These are phyloP conservation scores for Trifolium dubium DNA, from an alignment of 306 rosid species.

Conservation along the genomic window DNA sequence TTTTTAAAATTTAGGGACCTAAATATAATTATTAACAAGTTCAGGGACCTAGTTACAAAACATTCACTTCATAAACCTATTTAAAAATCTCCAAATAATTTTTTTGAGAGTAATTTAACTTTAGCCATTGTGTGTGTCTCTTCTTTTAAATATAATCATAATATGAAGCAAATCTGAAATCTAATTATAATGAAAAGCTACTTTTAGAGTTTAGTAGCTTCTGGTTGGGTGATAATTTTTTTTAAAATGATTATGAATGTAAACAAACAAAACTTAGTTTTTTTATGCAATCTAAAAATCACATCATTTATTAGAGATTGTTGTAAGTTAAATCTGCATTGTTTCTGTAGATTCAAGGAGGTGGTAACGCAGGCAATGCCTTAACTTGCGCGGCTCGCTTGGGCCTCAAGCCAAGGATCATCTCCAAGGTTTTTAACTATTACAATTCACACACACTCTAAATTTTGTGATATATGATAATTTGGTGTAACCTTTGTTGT, in stretches of 20 bases:
- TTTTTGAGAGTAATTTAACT: not conserved
- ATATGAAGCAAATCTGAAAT: constrained; percentile 1
- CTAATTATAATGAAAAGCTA: not conserved
- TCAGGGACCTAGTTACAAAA: not conserved
- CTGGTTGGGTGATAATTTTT: not conserved
- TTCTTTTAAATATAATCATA: not conserved
- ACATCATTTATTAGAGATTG: not conserved
- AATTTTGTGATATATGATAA: not conserved
- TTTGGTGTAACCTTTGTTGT: not conserved
- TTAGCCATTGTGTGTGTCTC: not conserved
- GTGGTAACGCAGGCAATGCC: constrained; percentile 84
- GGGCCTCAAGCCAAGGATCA: constrained; percentile 72
- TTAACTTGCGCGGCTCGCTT: constrained; percentile 74
- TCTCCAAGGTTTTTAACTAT: constrained; percentile 66
- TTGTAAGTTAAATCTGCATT: constrained; percentile 27
- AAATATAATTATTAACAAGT: not conserved
- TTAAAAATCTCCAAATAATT: not conserved
- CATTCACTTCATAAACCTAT: not conserved
- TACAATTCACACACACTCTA: not conserved
- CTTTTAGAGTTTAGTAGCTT: not conserved
- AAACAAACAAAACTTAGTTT: not conserved
- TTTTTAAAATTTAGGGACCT: not conserved
- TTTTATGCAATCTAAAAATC: not conserved
- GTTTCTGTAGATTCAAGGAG: constrained; percentile 72
- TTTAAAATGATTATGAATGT: not conserved